Conservation (phyloP, 225 moss, liverwort and hornwort genomes). For the Physcomitrium patens region DNA sequence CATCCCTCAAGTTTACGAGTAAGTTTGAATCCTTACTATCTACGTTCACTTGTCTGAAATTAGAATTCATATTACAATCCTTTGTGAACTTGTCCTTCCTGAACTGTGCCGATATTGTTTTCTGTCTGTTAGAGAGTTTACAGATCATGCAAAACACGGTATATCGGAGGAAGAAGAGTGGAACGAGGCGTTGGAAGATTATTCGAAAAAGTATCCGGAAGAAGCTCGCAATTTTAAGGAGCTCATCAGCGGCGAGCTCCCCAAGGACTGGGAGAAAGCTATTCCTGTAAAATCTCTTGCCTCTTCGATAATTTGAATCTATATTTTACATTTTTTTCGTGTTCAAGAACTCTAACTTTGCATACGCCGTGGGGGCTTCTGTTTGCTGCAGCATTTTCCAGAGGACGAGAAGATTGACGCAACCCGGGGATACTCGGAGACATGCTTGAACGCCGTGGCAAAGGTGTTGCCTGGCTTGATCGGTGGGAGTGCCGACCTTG, state of each 20-base stretch:
- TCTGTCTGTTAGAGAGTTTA: conserved; percentile 52
- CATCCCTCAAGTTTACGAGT: conserved; percentile 81
- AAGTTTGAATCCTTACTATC: conserved; percentile 26
- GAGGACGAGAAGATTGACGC: conserved; percentile 69
- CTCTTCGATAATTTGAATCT: not conserved
- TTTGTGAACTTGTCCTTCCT: not conserved
- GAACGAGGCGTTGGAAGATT: conserved; percentile 49
- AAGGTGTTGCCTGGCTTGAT: conserved; percentile 53
- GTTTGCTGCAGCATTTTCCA: conserved; percentile 49
- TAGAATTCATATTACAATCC: too few relatives aligned
- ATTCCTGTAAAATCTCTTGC: conserved; percentile 50
- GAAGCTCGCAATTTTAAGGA: conserved; percentile 56
- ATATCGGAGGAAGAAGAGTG: conserved; percentile 56
- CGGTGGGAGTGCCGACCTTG: conserved; percentile 76
- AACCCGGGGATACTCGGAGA: conserved; percentile 74
- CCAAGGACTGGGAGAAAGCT: conserved; percentile 57
- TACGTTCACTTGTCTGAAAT: not conserved
- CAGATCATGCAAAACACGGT: conserved; percentile 51
- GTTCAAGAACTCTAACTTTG: not conserved
- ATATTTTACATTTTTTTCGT: not conserved
- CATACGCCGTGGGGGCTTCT: not conserved
- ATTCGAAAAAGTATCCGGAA: conserved; percentile 54
- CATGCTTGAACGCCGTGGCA: conserved; percentile 54
- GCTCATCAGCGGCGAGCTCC: conserved; percentile 49
- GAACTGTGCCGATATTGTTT: not conserved